Conservation (phyloP, 106 monocot species). For the Dendrobium huoshanense region DNA sequence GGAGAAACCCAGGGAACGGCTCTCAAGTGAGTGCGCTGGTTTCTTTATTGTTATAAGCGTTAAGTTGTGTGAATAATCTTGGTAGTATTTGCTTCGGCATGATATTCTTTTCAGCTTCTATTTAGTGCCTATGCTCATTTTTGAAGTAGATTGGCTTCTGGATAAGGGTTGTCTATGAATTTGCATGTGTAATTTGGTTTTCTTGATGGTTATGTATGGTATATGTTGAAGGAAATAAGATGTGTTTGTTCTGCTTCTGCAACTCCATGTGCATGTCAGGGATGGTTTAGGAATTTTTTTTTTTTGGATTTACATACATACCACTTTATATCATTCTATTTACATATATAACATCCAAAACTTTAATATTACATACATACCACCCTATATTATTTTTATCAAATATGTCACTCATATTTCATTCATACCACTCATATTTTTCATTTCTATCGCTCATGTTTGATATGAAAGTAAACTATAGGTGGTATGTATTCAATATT, state of each 20-base stretch:
- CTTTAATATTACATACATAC: too few relatives aligned
- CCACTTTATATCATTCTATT: too few relatives aligned
- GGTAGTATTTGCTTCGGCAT: neutral
- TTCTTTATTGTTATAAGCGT: neutral
- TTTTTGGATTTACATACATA: too few relatives aligned
- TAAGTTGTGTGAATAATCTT: neutral
- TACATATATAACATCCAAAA: too few relatives aligned
- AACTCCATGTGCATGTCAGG: neutral
- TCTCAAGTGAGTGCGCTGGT: slow-evolving; percentile 44
- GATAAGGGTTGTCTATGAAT: neutral
- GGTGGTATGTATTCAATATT: too few relatives aligned
- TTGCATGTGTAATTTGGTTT: neutral
- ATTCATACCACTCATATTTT: too few relatives aligned
- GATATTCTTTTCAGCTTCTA: neutral
- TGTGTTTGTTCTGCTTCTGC: neutral
- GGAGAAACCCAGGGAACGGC: slow-evolving; percentile 84
- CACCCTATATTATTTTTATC: too few relatives aligned
- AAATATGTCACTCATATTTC: too few relatives aligned
- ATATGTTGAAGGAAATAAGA: neutral
- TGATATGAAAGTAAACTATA: too few relatives aligned
- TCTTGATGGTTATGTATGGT: neutral
- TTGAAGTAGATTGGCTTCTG: neutral
- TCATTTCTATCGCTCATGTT: too few relatives aligned
- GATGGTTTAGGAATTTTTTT: neutral
- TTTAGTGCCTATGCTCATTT: neutral